Percentiles rank a stretch among this genome's conserved stretches.
Conservation (phyloP, 73 alveolate species). For the Symbiodinium natans region DNA sequence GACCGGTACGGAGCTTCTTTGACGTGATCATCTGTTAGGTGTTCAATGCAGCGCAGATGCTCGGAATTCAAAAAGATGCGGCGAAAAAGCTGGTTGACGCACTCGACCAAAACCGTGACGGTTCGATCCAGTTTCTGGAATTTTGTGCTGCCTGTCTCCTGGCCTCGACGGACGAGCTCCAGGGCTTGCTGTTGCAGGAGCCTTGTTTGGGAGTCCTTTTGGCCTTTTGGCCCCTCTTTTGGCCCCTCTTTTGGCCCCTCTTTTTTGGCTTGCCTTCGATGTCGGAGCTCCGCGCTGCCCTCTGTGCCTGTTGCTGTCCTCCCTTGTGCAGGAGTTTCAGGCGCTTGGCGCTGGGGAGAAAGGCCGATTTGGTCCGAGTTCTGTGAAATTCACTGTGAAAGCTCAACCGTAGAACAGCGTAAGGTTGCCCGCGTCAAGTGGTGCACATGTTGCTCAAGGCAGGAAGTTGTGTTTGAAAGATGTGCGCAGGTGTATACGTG, state of each 20-base stretch:
- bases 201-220: too few species aligned
- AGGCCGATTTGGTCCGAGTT: neutral
- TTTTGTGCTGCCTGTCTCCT: slow-evolving; percentile 11
- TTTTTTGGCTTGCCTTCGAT: too few species aligned
- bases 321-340: neutral
- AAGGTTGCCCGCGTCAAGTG: slow-evolving; percentile 6
- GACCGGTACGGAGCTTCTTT: neutral
- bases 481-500: too few species aligned
- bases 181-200: neutral
- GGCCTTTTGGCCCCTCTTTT: too few species aligned
- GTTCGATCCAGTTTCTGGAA: neutral
- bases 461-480: neutral
- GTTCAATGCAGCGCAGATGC: neutral
- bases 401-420: too few species aligned
- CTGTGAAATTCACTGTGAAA: too few species aligned
- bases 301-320: too few species aligned
- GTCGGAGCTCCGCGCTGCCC: too few species aligned
- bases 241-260: too few species aligned
- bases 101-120: neutral
- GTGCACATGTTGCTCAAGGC: neutral
- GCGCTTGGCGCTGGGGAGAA: neutral
- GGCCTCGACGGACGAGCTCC: neutral
- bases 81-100: neutral
- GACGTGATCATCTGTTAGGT: neutral
- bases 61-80: neutral